Percentiles rank a stretch among this genome's conserved stretches.
phyloP scores from a whole-genome alignment of 306 rosid genomes.

The Pyrus communis region DNA sequence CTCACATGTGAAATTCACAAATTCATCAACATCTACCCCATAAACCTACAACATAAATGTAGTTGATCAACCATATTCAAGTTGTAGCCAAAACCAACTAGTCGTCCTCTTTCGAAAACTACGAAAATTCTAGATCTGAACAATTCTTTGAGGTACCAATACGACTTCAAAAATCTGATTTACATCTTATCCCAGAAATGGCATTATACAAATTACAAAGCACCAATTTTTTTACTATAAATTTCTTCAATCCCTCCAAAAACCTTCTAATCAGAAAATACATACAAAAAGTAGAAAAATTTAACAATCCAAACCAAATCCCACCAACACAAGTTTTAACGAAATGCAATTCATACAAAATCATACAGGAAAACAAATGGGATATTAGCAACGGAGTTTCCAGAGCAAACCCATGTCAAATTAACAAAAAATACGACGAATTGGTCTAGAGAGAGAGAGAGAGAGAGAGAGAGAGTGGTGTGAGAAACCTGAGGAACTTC shows the following conservation, averaged over 20 bases:
- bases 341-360: not conserved
- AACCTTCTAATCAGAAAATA: not conserved
- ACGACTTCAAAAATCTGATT: not conserved
- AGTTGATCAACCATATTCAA: not conserved
- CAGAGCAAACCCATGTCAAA: not conserved
- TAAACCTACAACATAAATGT: not conserved
- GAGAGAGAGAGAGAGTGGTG: not conserved
- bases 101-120: not conserved
- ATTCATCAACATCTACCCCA: not conserved
- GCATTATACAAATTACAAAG: not conserved
- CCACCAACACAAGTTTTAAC: not conserved
- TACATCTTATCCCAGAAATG: not conserved
- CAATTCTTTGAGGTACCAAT: not conserved
- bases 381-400: not conserved
- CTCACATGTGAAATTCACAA: not conserved
- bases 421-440: not conserved
- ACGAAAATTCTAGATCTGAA: not conserved
- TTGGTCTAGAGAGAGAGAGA: not conserved
- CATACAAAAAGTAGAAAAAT: not conserved
- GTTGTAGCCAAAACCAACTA: not conserved
- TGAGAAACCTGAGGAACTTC: conserved; percentile 78
- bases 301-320: not conserved
- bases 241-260: not conserved
- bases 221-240: not conserved
- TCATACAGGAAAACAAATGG: not conserved